Evolutionary conservation across 345 rosid species (phyloP).

Genomic region (Aquilaria malaccensis): DNA sequence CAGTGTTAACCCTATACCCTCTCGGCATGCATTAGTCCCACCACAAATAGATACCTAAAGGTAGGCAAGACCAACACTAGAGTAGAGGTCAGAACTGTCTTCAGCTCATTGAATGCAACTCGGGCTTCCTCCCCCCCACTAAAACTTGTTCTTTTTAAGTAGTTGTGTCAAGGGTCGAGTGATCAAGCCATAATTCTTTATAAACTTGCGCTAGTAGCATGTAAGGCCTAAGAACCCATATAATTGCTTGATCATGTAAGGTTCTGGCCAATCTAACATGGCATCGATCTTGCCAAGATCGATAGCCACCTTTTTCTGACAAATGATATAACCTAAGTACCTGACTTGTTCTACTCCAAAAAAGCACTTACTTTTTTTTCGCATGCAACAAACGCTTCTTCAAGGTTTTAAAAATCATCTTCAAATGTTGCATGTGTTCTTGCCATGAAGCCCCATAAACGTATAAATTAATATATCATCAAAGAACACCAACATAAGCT

Average conservation of each 20-base stretch:
- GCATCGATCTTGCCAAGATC: background rate
- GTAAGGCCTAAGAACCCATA: background rate
- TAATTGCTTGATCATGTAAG: background rate
- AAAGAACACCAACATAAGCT: background rate
- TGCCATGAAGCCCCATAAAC: background rate
- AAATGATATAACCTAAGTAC: constrained; percentile 3
- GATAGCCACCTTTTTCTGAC: background rate
- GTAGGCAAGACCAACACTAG: background rate
- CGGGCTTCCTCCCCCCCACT: background rate
- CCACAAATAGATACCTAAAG: background rate
- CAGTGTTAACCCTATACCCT: background rate
- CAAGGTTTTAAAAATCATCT: too few species aligned
- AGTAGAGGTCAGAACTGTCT: background rate
- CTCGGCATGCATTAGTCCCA: background rate
- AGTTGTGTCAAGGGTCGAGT: background rate
- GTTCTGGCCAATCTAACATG: background rate
- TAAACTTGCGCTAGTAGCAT: background rate
- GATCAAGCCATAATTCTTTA: background rate
- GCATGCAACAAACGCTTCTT: too few species aligned
- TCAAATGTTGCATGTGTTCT: background rate
- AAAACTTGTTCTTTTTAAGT: background rate
- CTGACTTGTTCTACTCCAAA: background rate
- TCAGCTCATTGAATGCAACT: background rate
- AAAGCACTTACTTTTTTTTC: background rate
- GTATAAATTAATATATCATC: background rate